Evolutionary conservation across 1,284 basidiomycete genomes (phyloP).

Genomic region (Fomes fomentarius): DNA sequence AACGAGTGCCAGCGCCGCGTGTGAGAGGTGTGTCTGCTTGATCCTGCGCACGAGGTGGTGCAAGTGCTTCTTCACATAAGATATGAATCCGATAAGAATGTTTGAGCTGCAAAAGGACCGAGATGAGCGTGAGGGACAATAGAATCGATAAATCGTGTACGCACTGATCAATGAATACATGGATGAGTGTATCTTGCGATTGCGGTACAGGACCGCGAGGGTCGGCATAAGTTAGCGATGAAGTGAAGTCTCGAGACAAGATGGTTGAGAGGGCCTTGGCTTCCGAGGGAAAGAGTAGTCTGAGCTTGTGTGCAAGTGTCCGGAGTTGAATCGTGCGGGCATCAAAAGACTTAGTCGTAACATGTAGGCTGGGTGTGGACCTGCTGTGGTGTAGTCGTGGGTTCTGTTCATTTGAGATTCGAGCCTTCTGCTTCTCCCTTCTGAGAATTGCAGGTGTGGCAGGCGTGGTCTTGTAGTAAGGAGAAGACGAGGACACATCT

Average conservation of each 20-base stretch:
- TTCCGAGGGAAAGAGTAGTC: slow-evolving; percentile 60
- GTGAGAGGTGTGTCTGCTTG: slow-evolving; percentile 54
- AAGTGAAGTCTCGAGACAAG: slow-evolving; percentile 43
- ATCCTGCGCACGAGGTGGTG: slow-evolving; percentile 37
- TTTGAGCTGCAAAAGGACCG: slow-evolving; percentile 62
- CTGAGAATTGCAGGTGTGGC: slow-evolving; percentile 34
- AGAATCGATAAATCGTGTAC: slow-evolving; percentile 19
- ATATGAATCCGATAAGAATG: slow-evolving; percentile 78
- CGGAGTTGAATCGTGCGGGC: slow-evolving; percentile 55
- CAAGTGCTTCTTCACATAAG: slow-evolving; percentile 59
- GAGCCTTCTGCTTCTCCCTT: slow-evolving; percentile 30
- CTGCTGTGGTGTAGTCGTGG: slow-evolving; percentile 43
- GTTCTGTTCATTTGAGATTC: slow-evolving; percentile 17
- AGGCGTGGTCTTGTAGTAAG: slow-evolving; percentile 42
- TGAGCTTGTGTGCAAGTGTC: slow-evolving; percentile 56
- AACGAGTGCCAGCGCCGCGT: slow-evolving; percentile 70
- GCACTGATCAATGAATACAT: slow-evolving; percentile 88
- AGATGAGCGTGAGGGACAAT: slow-evolving; percentile 1
- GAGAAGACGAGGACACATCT: slow-evolving; percentile 41
- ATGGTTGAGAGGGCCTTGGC: slow-evolving; percentile 48
- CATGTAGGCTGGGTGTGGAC: slow-evolving; percentile 46
- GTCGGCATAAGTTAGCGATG: slow-evolving; percentile 45
- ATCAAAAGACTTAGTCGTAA: slow-evolving; percentile 42
- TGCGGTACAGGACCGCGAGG: slow-evolving; percentile 51
- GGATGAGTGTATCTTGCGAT: slow-evolving; percentile 63